Evolutionary conservation across 176 grass and related monocot species (phyloP), one percentile per base, ranked within the genome.

Genomic region (Rhynchospora tenuis): DNA sequence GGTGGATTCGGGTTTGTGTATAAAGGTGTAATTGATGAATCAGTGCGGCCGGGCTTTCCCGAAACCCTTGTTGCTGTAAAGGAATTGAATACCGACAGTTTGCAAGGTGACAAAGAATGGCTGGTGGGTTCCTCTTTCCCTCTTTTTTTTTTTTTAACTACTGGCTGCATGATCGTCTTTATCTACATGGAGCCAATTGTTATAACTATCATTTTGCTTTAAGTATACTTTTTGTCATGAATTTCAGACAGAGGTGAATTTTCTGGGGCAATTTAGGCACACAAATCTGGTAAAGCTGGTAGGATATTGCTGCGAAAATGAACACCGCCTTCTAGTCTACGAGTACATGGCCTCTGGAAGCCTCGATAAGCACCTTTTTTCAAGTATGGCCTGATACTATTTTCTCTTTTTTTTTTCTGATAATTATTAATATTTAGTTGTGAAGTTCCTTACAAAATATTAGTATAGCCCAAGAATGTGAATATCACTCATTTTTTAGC

Each of bases 81-180:
- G 90, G 42, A 84, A 72, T 89, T 96, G 81, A 96, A 96, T 73
- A 85, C 68, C 0, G 87, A 86, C 5, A 87, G 93, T n/a, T 88
- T 87, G 43, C 93, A 96, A 77, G 93, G 93, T 1, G 93, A 96
- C 85, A 89, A 89, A 69, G 93, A 96, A 82, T 96, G 93, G 93
- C 83, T 95, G 90, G 93, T 94, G 28, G 64, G 85, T 81, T 45
- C 12, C 33, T 27, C 12, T 15, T 7, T 12, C 54, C 57, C 15
- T 23, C 72, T 24, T 9, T 77, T 7, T 6, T n/a, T 6, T 17
- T 54, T 20, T 5, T 33, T 51, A 31, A 79, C 48, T 27, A 65
- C 45, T 29, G 33, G 45, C 28, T 63, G 4, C 48, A 22, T 22
- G 43, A 64, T 50, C 64, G 43, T 45, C 11, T 46, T 60, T 44